These are phyloP conservation scores for Chrysosporium keratinophilum DNA, from an alignment of 2,329 filamentous ascomycete genomes.

Conservation along the genomic window DNA sequence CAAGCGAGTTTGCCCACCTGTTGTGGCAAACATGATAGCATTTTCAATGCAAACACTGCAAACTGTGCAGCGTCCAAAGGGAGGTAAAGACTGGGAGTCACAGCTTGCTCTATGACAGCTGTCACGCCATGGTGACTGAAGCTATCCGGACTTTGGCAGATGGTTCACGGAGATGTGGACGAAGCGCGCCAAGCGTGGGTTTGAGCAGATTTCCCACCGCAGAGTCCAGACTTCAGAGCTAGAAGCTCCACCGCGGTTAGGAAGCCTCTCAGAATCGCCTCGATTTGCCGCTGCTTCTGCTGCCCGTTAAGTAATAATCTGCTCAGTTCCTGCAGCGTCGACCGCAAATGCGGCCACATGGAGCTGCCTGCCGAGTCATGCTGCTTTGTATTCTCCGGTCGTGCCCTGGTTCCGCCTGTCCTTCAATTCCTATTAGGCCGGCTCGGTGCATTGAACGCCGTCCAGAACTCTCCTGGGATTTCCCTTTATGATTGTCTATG, in stretches of 20 bases:
- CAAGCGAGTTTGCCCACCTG: no score
- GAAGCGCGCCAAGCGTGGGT: slow-evolving; percentile 1
- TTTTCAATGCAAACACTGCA: neutral
- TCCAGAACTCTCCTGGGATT: no score
- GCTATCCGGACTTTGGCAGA: no score
- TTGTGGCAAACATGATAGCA: no score
- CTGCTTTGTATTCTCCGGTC: neutral
- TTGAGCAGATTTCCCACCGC: neutral
- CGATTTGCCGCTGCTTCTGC: neutral
- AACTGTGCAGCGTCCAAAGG: neutral
- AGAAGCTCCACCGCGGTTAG: no score
- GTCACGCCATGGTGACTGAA: no score
- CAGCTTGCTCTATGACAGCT: no score
- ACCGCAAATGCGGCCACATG: neutral
- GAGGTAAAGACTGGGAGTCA: no score
- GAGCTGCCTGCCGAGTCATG: neutral
- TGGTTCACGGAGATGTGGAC: neutral
- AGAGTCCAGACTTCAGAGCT: no score
- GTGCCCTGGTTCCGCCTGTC: no score
- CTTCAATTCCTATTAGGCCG: neutral
- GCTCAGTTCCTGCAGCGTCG: neutral
- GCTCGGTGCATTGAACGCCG: neutral
- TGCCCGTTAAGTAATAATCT: slow-evolving; percentile 9
- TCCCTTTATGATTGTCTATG: no score
- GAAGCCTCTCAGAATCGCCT: no score